These are phyloP conservation scores for Boletus rubroflammeus DNA, from an alignment of 768 basidiomycete genomes.

Conservation along the genomic window DNA sequence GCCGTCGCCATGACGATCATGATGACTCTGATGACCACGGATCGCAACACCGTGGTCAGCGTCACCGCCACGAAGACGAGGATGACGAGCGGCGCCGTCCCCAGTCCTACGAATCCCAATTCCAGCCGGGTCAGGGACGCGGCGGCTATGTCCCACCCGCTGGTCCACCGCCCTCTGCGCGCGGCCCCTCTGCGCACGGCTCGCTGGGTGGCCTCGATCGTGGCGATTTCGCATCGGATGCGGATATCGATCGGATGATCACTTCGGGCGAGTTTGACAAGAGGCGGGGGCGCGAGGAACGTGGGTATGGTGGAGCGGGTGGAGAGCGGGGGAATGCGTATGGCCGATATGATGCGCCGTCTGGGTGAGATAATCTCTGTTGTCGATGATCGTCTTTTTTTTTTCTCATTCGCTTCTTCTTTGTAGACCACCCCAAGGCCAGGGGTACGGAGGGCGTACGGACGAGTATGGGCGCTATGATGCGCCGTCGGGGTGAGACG, in stretches of 20 bases:
- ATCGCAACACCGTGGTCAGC: not conserved
- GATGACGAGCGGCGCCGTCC: not conserved
- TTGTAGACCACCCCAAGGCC: slow-evolving; percentile 9
- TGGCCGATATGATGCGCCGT: not conserved
- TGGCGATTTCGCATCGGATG: slow-evolving; percentile 30
- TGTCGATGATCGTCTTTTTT: not conserved
- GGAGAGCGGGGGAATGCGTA: not conserved
- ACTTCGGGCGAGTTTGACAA: slow-evolving; percentile 9
- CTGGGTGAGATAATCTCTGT: slow-evolving; percentile 6
- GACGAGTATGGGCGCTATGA: slow-evolving; percentile 7
- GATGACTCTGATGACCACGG: not conserved
- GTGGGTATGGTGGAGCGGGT: not conserved
- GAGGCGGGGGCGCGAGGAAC: not conserved
- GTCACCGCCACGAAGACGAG: not conserved
- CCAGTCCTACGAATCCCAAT: not conserved
- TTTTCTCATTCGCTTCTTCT: not conserved
- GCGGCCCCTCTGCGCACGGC: not conserved
- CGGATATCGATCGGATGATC: slow-evolving; percentile 23
- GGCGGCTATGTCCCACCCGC: slow-evolving; percentile 1
- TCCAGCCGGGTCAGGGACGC: not conserved
- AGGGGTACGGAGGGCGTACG: not conserved
- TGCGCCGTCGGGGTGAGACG: slow-evolving; percentile 13
- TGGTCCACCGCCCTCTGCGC: slow-evolving; percentile 2
- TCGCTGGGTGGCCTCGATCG: slow-evolving; percentile 18
- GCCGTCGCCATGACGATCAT: not conserved